phyloP scores from a whole-genome alignment of 2,329 filamentous ascomycete genomes.

The Alternaria sp. region DNA sequence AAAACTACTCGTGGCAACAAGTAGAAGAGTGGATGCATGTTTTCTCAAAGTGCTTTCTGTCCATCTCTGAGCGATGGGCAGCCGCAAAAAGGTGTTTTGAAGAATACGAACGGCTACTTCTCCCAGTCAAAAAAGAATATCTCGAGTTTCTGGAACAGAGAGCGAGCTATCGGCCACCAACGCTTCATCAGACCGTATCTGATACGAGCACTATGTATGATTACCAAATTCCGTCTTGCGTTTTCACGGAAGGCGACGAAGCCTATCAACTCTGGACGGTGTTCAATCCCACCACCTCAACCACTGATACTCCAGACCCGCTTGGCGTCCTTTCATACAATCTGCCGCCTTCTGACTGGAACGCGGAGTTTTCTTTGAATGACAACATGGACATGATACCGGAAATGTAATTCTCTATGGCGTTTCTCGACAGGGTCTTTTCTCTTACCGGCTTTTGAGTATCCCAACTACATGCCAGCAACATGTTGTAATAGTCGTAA shows the following conservation, averaged over 20 bases:
- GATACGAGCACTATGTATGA: slow-evolving; percentile 22
- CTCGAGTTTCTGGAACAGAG: slow-evolving; percentile 44
- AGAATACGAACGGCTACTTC: slow-evolving; percentile 45
- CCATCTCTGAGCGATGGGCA: slow-evolving; percentile 49
- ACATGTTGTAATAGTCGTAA: background rate
- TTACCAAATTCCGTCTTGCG: slow-evolving; percentile 19
- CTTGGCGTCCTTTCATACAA: slow-evolving; percentile 33
- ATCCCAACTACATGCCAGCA: background rate
- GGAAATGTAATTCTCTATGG: slow-evolving; percentile 11
- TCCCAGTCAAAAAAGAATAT: slow-evolving; percentile 46
- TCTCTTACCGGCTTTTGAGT: background rate
- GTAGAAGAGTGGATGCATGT: slow-evolving; percentile 43
- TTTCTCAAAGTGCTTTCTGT: slow-evolving; percentile 45
- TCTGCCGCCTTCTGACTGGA: slow-evolving; percentile 43
- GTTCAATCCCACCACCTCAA: slow-evolving; percentile 43
- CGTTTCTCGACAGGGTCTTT: background rate
- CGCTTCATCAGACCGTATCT: slow-evolving; percentile 12
- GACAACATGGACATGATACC: slow-evolving; percentile 31
- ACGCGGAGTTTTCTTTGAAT: slow-evolving; percentile 43
- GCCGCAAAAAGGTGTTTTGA: slow-evolving; percentile 46
- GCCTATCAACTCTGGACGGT: slow-evolving; percentile 40
- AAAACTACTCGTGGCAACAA: slow-evolving; percentile 33
- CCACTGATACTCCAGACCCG: slow-evolving; percentile 30
- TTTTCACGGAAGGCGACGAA: slow-evolving; percentile 34
- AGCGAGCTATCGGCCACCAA: slow-evolving; percentile 26